Base-by-base conservation (phyloP, 129 eudicot species). In the Sambucus nigra region DNA sequence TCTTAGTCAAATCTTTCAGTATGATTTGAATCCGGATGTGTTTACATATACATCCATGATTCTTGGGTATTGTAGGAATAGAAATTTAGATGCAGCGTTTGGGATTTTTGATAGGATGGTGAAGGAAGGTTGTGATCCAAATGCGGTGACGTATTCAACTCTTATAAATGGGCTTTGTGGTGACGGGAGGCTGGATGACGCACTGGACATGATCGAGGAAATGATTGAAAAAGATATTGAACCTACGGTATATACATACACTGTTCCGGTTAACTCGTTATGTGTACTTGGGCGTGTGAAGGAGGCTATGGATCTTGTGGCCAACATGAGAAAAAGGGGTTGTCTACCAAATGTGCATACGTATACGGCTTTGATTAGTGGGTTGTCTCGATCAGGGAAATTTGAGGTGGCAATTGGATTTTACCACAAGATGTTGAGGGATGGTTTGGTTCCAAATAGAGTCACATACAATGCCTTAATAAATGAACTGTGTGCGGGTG, bases 41-140 rank as follows among this genome's bases (percentile, higher is more conserved):
- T 88, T 75, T 54, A 78, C 92, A 0, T 88, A 63, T 41, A 80
- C 82, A 6, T 80, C 87, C 13, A 55, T 88, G 73, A 75, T 88
- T 77, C 94, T 88, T 63, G 97, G 97, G 21, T 64, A 88, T 57
- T 88, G 92, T 74, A 70, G 91, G 75, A 77, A 65, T 47, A 57
- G 66, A 22, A 68, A 84, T 68, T 64, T 88, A 65, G 72, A 64
- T 50, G 54, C 71, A 33, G 94, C 87, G 5, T 83, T 80, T 68
- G 62, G 51, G 57, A 78, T 84, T 40, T 88, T 83, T 65, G 72
- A 68, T 59, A 57, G 64, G 70, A 88, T 88, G 94, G 33, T 42
- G 64, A 75, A 77, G 76, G 85, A 83, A 32, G 97, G 94, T 26
- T 70, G 84, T 67, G 63, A 65, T 33, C 92, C 94, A 2, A 84